phyloP scores from a whole-genome alignment of 1,284 basidiomycete species.

The Cutaneotrichosporon cutaneum region DNA sequence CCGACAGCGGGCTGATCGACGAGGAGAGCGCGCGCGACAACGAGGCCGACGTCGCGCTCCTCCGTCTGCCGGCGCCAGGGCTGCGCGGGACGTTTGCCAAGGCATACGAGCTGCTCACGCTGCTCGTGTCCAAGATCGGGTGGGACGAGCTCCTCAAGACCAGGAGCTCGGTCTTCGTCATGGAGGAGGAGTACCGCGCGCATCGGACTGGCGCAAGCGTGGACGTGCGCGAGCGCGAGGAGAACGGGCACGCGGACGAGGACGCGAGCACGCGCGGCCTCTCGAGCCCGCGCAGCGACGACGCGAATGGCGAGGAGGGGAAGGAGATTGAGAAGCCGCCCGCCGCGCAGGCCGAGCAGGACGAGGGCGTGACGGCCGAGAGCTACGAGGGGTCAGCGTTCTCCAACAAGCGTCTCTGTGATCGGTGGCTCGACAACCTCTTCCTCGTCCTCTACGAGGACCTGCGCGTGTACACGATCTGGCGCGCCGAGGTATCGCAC shows the following conservation, averaged over 20 bases:
- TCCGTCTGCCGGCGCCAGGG: conserved; percentile 89
- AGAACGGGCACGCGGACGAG: conserved; percentile 59
- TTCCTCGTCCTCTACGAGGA: conserved; percentile 99
- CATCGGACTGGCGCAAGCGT: conserved; percentile 60
- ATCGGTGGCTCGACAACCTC: conserved; percentile 93
- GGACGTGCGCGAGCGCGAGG: conserved; percentile 22
- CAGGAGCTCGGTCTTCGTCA: conserved; percentile 92
- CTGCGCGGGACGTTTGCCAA: conserved; percentile 93
- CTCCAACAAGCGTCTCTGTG: conserved; percentile 93
- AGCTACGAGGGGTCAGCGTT: conserved; percentile 72
- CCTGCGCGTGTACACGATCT: conserved; percentile 98
- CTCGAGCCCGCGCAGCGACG: conserved; percentile 59
- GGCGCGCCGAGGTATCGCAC: conserved; percentile 97
- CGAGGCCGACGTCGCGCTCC: conserved; percentile 89
- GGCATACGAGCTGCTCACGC: conserved; percentile 85
- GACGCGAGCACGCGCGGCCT: conserved; percentile 63
- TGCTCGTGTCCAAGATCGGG: conserved; percentile 87
- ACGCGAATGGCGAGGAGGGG: conserved; percentile 55
- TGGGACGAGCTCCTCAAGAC: conserved; percentile 98
- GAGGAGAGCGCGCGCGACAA: conserved; percentile 69
- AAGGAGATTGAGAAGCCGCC: conserved; percentile 29
- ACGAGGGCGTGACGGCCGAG: conserved; percentile 49
- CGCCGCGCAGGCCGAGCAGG: conserved; percentile 47
- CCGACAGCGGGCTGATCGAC: conserved; percentile 64
- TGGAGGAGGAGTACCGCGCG: conserved; percentile 95